Conservation (phyloP, 257 asterid species). For the Solanum neorickii region DNA sequence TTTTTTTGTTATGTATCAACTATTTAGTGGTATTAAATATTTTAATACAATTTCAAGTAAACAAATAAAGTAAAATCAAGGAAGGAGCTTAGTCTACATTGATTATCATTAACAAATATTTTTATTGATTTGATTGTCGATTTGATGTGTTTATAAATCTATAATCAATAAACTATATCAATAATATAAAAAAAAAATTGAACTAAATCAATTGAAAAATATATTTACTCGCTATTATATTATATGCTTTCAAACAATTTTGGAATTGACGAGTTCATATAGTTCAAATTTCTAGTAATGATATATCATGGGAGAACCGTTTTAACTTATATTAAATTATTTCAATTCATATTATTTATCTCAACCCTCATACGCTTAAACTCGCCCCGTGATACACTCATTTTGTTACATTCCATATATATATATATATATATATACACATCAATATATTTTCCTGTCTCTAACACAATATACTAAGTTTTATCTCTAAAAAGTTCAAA, state of each 20-base stretch:
- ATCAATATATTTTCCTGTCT: neutral
- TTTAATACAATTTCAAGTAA: neutral
- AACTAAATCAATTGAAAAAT: neutral
- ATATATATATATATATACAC: too few relatives aligned
- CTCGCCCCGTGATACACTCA: neutral
- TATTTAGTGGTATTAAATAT: neutral
- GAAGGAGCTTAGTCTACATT: neutral
- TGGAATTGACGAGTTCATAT: neutral
- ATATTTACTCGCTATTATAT: neutral
- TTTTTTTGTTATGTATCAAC: neutral
- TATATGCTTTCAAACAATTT: neutral
- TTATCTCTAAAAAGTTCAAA: neutral
- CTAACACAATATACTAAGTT: neutral
- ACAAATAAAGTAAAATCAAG: neutral
- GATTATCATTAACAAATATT: neutral
- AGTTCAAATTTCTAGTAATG: neutral
- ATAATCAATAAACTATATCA: too few relatives aligned
- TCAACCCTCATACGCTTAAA: neutral
- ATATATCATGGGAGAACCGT: neutral
- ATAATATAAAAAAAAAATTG: neutral
- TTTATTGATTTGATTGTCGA: neutral
- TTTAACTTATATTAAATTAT: neutral
- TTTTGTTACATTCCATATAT: neutral
- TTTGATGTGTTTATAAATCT: too few relatives aligned
- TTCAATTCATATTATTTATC: neutral